Base-by-base conservation (phyloP, 495 filamentous ascomycete genomes). In the Aspergillus ostianus region DNA sequence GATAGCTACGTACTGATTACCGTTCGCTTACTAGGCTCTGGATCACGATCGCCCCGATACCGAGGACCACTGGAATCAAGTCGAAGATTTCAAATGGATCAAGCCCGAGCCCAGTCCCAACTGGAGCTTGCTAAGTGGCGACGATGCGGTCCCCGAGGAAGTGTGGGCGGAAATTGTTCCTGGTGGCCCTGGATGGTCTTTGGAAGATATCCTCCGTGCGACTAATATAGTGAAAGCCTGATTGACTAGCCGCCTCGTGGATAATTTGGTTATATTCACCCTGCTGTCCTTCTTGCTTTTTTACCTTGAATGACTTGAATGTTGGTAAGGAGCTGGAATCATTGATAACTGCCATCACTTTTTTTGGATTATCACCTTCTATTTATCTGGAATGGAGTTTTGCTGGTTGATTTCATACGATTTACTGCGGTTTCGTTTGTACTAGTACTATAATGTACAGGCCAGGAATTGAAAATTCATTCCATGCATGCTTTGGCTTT, bases 51-150 rank as follows among this genome's bases (percentile, higher is more conserved):
- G 69, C 29, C 67, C 64, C 12, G 70, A 77, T 23, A 56, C 64
- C 20, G 61, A 72, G 57, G 92, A 94, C 71, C 79, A 87, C 58
- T 98, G 91, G 89, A 84, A 90, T 64, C 85, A 95, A 66, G 87
- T 98, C 15, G 90, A 97, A 66, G 94, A 98, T 66, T 98, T 98
- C 79, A 94, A 96, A 72, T 98, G 95, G 95, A 81, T 97, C 60
- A 95, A 92, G 72, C 77, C 82, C 12, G 90, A 89, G 50, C 86
- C 84, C 18, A 97, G 90, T 64, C 94, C 94, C 1, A 92, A 98
- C 70, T 98, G 93, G 92, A 84, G 79, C 49, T 67, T 93, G 10
- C 58, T 97, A 46, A 75, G 81, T 17, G 80, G 81, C 48, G 79
- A 77, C 19, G 77, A 89, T 41, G 82, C 85, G 10, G 78, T 93